phyloP scores from a whole-genome alignment of 202 grass and related monocot genomes.

The Digitaria exilis region DNA sequence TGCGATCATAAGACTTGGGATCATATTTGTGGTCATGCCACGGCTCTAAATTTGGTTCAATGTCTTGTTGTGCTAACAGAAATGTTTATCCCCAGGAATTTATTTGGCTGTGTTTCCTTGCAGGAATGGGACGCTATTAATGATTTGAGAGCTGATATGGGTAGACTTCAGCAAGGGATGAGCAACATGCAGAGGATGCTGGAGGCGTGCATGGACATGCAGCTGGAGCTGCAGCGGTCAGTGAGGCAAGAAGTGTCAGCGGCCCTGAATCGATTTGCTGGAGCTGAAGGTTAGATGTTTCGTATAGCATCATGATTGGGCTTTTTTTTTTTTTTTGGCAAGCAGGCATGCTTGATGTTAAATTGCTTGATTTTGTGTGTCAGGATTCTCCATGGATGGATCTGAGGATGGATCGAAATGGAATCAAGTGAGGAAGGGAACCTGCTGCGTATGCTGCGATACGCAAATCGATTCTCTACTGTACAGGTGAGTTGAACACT shows the following conservation, averaged over 20 bases:
- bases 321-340: not conserved
- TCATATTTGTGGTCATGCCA: not conserved
- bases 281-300: constrained; percentile 60
- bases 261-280: constrained; percentile 75
- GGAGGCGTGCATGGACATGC: constrained; percentile 99
- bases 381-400: constrained; percentile 54
- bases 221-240: constrained; percentile 91
- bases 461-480: constrained; percentile 89
- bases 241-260: constrained; percentile 97
- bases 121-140: constrained; percentile 98
- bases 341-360: not conserved
- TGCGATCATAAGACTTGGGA: not conserved
- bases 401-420: constrained; percentile 87
- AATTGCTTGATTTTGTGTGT: constrained; percentile 10
- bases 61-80: not conserved
- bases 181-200: constrained; percentile 93
- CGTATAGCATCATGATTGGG: not conserved
- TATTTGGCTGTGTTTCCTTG: constrained; percentile 27
- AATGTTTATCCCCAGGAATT: not conserved
- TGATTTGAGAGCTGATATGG: constrained; percentile 94
- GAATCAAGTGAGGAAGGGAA: constrained; percentile 91
- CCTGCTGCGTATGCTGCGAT: constrained; percentile 93
- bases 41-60: constrained; percentile 4
- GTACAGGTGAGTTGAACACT: constrained; percentile 68
- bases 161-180: constrained; percentile 85